Conservation (phyloP, 2,329 filamentous ascomycete genomes). For the Diplocarpon rosae region DNA sequence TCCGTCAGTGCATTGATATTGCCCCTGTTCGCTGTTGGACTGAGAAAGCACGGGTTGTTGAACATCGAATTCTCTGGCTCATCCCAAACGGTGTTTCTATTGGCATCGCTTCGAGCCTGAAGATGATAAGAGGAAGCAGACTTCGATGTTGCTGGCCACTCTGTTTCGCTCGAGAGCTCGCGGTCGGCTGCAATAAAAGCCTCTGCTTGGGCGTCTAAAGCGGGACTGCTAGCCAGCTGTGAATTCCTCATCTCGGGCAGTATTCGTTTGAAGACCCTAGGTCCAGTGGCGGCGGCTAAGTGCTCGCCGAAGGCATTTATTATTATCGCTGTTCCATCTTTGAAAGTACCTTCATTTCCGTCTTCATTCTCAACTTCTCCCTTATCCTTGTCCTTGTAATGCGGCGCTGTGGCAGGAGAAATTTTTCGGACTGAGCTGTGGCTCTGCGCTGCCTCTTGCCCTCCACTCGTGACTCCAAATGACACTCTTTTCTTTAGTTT, state of each 20-base stretch:
- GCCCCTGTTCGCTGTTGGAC: background rate
- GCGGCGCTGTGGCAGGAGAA: constrained; percentile 17
- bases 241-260: constrained; percentile 7
- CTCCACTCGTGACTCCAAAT: constrained; percentile 15
- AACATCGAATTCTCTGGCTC: background rate
- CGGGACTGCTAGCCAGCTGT: constrained; percentile 27
- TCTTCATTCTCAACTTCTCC: background rate
- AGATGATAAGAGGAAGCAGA: constrained; percentile 31
- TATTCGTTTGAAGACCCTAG: constrained; percentile 10
- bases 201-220: constrained; percentile 36
- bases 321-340: constrained; percentile 10
- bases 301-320: constrained; percentile 13
- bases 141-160: background rate
- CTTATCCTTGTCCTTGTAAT: constrained; percentile 1
- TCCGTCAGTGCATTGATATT: background rate
- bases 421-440: background rate
- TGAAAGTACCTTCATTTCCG: constrained; percentile 5
- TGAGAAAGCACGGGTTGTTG: background rate
- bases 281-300: constrained; percentile 8
- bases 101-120: constrained; percentile 32
- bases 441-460: background rate
- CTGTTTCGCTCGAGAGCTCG: constrained; percentile 12
- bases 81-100: constrained; percentile 9
- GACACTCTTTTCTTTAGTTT: constrained; percentile 23
- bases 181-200: constrained; percentile 38